These are phyloP conservation scores for Hymenoscyphus scutula DNA, from an alignment of 2,329 filamentous ascomycete species.

Conservation along the genomic window DNA sequence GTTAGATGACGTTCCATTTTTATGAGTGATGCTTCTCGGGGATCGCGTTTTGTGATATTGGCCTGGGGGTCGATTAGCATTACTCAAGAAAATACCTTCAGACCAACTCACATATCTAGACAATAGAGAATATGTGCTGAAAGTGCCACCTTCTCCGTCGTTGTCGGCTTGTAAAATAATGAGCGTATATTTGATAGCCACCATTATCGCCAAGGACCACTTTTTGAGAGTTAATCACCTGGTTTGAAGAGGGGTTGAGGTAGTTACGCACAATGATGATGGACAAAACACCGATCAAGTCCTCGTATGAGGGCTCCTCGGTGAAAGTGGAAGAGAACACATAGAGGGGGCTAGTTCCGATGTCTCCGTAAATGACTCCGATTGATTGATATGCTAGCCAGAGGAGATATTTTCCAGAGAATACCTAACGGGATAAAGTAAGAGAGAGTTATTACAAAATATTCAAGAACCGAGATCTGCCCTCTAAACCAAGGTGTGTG, in stretches of 20 bases:
- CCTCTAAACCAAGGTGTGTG: no score
- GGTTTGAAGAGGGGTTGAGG: background rate
- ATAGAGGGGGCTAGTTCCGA: conserved; percentile 64
- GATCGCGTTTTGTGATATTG: conserved; percentile 59
- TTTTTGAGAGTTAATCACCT: background rate
- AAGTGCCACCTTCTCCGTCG: conserved; percentile 70
- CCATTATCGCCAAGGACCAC: conserved; percentile 66
- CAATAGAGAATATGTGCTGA: conserved; percentile 63
- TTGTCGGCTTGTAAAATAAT: conserved; percentile 65
- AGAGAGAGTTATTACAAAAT: background rate
- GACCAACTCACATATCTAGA: conserved; percentile 47
- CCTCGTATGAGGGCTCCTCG: conserved; percentile 48
- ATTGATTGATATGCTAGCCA: conserved; percentile 61
- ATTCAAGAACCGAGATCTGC: no score
- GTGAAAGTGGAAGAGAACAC: conserved; percentile 68
- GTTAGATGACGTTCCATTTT: conserved; percentile 58
- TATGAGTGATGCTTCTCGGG: conserved; percentile 52
- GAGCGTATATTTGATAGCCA: conserved; percentile 66
- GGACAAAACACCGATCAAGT: conserved; percentile 61
- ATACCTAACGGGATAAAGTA: conserved; percentile 8
- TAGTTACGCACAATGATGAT: conserved; percentile 49
- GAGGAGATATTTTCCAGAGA: conserved; percentile 18
- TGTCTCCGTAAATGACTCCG: conserved; percentile 40
- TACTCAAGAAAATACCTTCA: background rate
- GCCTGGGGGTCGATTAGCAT: conserved; percentile 34